These are phyloP conservation scores for Cryptococcus sp. DNA, from an alignment of 1,284 basidiomycete species.

Conservation along the genomic window DNA sequence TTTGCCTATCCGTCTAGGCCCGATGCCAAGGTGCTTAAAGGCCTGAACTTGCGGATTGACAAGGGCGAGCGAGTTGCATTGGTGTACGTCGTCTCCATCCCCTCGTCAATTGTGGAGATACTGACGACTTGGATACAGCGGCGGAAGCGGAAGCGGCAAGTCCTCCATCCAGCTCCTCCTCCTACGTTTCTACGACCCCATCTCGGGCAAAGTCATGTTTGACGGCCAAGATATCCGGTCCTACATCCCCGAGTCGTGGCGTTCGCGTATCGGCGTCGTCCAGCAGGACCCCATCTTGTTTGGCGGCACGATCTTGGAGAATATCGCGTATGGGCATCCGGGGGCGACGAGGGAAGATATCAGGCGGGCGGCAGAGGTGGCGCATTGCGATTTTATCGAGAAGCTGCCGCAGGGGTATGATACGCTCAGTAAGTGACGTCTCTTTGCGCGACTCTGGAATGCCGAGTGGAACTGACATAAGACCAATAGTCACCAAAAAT, in stretches of 20 bases:
- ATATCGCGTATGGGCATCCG: slow-evolving; percentile 60
- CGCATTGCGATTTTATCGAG: slow-evolving; percentile 49
- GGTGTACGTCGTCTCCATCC: slow-evolving; percentile 27
- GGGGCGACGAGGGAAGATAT: slow-evolving; percentile 40
- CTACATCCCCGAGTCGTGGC: slow-evolving; percentile 68
- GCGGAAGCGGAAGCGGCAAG: slow-evolving; percentile 51
- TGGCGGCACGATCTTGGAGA: slow-evolving; percentile 69
- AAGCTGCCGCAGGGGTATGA: slow-evolving; percentile 52
- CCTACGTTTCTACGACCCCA: slow-evolving; percentile 85
- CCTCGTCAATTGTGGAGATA: not conserved
- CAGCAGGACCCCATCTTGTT: slow-evolving; percentile 68
- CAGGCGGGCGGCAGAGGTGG: slow-evolving; percentile 37
- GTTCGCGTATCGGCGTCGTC: slow-evolving; percentile 69
- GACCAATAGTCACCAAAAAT: slow-evolving; percentile 39
- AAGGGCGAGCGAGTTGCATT: slow-evolving; percentile 52
- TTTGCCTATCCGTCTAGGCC: slow-evolving; percentile 92
- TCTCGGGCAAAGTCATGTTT: slow-evolving; percentile 65
- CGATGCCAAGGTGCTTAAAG: slow-evolving; percentile 75
- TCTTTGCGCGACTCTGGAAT: too few species aligned
- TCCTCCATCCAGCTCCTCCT: slow-evolving; percentile 68
- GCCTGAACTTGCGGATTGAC: slow-evolving; percentile 53
- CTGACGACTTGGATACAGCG: slow-evolving; percentile 19
- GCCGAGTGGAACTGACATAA: not conserved
- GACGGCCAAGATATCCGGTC: slow-evolving; percentile 71
- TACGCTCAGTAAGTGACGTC: slow-evolving; percentile 63